These are phyloP conservation scores for Xylariaceae sp. DNA, from an alignment of 2,329 filamentous ascomycete genomes.

Conservation along the genomic window DNA sequence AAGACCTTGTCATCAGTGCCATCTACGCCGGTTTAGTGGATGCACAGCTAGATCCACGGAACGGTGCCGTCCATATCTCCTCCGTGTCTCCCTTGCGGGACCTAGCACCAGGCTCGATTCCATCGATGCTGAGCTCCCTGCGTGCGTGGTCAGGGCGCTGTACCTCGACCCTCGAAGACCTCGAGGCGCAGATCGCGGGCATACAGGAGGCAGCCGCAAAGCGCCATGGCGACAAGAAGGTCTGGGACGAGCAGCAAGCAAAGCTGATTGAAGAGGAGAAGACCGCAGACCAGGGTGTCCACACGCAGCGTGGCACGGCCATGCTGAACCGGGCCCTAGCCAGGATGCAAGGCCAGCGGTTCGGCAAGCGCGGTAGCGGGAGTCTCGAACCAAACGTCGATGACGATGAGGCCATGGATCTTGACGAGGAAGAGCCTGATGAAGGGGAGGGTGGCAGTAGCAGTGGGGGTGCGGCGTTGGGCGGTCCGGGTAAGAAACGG, in stretches of 20 bases:
- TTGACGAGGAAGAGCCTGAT: slow-evolving; percentile 58
- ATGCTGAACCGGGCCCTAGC: slow-evolving; percentile 36
- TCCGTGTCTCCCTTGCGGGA: slow-evolving; percentile 87
- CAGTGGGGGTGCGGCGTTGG: slow-evolving; percentile 42
- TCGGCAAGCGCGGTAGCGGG: slow-evolving; percentile 44
- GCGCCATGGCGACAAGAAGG: slow-evolving; percentile 57
- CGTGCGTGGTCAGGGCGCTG: slow-evolving; percentile 81
- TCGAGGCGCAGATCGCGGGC: slow-evolving; percentile 75
- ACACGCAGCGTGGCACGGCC: slow-evolving; percentile 34
- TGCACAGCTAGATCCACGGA: slow-evolving; percentile 81
- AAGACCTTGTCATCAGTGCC: slow-evolving; percentile 83
- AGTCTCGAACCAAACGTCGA: slow-evolving; percentile 43
- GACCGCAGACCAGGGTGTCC: slow-evolving; percentile 28
- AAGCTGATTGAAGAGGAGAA: slow-evolving; percentile 55
- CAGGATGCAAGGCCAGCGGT: slow-evolving; percentile 34
- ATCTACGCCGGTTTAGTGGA: slow-evolving; percentile 85
- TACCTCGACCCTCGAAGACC: slow-evolving; percentile 70
- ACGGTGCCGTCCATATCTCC: slow-evolving; percentile 75
- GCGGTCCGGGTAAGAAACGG: slow-evolving; percentile 54
- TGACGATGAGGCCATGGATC: slow-evolving; percentile 59
- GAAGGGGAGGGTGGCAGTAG: slow-evolving; percentile 48
- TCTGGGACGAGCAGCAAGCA: slow-evolving; percentile 55
- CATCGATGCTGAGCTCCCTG: slow-evolving; percentile 70
- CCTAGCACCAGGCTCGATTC: slow-evolving; percentile 74
- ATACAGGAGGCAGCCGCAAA: slow-evolving; percentile 65